Evolutionary conservation across 2,329 filamentous ascomycete species (phyloP), one percentile per base, ranked within the genome.

Genomic region (Penicillium sp.): DNA sequence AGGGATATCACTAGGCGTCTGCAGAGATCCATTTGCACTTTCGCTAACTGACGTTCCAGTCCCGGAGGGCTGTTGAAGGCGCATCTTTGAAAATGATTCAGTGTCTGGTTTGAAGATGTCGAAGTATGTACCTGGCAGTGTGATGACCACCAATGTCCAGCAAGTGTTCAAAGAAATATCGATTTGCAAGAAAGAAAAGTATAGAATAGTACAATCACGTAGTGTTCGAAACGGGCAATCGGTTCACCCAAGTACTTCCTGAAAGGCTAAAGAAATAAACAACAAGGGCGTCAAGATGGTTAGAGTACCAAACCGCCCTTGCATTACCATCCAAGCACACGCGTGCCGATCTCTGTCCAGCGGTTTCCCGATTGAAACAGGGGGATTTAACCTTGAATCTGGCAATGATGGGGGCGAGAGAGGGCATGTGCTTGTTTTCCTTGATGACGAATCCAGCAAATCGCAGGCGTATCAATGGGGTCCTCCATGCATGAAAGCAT

Each of bases 61-160:
- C 16, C 61, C 61, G 16, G 34, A 60, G 16, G 61, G 53, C 16
- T 55, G 59, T 47, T 64, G 59, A 26, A 64, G 55, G 49, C 48
- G 62, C 62, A 64, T 64, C 16, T 34, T 55, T 32, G 24, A 26
- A 38, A 31, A 37, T 43, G 40, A 34, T 18, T 34, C 14, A 8
- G 34, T 54, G 24, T 49, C 38, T 46, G 31, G 51, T 31, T 54
- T 38, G 45, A 46, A 50, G 22, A 32, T 37, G 44, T 55, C 49
- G 47, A 59, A 59, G 43, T 50, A 59, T 63, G 52, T 61, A 63
- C 59, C 45, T 50, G 44, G 40, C 37, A 50, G 54, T 40, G 47
- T 50, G 24, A 53, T 55, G 13, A 54, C 35, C 29, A 45, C 50
- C 50, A 59, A 58, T 22, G 32, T 48, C 50, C 40, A 49, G 31